Conservation (phyloP, 495 filamentous ascomycete genomes). For the Chaetomium tenue region DNA sequence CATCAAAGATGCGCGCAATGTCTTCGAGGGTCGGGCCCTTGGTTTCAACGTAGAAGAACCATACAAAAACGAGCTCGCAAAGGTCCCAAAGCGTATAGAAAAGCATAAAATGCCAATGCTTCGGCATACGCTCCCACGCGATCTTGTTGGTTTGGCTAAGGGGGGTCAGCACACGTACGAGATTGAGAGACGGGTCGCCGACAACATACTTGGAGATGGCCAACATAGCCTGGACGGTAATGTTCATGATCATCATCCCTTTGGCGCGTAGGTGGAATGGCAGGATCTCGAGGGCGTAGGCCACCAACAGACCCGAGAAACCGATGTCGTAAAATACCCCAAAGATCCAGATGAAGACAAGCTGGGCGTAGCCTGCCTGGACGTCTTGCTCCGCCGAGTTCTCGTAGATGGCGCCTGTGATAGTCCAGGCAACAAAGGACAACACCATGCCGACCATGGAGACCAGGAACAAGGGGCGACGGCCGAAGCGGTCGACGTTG, state of each 20-base stretch:
- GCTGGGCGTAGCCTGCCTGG: conserved; percentile 50
- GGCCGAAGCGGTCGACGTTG: conserved; percentile 54
- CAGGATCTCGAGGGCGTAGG: conserved; percentile 65
- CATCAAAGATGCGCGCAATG: conserved; percentile 60
- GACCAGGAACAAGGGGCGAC: conserved; percentile 58
- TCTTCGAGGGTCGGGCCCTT: conserved; percentile 64
- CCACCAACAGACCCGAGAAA: conserved; percentile 62
- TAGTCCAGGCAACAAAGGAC: conserved; percentile 54
- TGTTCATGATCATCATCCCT: conserved; percentile 64
- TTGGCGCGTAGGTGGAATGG: conserved; percentile 69
- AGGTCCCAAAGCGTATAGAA: conserved; percentile 64
- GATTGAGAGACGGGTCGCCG: not conserved
- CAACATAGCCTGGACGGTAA: conserved; percentile 59
- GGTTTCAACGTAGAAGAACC: conserved; percentile 66
- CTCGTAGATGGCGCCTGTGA: conserved; percentile 57
- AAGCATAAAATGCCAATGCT: conserved; percentile 61
- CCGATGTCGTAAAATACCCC: conserved; percentile 60
- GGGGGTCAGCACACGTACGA: not conserved
- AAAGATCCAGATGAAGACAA: conserved; percentile 63
- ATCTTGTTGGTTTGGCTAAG: conserved; percentile 60
- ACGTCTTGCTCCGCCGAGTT: conserved; percentile 40
- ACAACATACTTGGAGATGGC: conserved; percentile 53
- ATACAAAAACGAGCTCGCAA: conserved; percentile 60
- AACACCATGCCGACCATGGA: conserved; percentile 51
- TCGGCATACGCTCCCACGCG: conserved; percentile 54